Base-by-base conservation (phyloP, 1,139 yeast species). In the Spencermartinsiella ligniputridi region DNA sequence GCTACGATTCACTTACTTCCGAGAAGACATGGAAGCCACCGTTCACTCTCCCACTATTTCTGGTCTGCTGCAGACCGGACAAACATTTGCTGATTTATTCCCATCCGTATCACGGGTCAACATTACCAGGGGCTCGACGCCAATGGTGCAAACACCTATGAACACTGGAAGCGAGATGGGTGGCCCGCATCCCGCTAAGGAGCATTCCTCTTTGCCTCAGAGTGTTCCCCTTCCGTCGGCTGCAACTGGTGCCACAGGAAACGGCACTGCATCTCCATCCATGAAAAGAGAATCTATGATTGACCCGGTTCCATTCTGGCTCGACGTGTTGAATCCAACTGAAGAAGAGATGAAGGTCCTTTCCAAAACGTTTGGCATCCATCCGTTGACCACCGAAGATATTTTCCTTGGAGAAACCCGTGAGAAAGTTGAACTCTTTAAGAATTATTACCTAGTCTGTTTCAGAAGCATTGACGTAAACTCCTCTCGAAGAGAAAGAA, bases 291-390 rank as follows among this genome's bases (percentile, higher is more conserved):
- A 27, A n/a, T 25, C 32, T 3, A 37, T 35, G 32, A 34, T 40
- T 33, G 61, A 57, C 12, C 62, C 58, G 8, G 44, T 53, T 6
- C 95, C 95, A 3, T 87, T 86, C 60, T 92, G 98, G 97, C 72
- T 92, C 9, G 98, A 92, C 64, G 86, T 92, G 18, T 69, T 86
- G 45, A 84, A 89, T 57, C 98, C 98, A 2, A 86, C 96, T 0
- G 98, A 90, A 57, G 96, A 87, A 52, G 98, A 92, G 64, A 90
- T 92, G 96, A 89, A 89, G 61, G 94, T 86, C 0, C 60, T 92
- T 13, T 81, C 95, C 21, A 89, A 89, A 57, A 81, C 97, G 0
- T 92, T 92, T 66, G 95, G 95, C 0, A 87, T 90, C 48, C 98
- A 90, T 64, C 97, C 97, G 0, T 75, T 90, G 57, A 92, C 98